Percentiles rank a stretch among this genome's conserved stretches.
Conservation (phyloP, 306 rosid species). For the Sechiopsis laciniata region DNA sequence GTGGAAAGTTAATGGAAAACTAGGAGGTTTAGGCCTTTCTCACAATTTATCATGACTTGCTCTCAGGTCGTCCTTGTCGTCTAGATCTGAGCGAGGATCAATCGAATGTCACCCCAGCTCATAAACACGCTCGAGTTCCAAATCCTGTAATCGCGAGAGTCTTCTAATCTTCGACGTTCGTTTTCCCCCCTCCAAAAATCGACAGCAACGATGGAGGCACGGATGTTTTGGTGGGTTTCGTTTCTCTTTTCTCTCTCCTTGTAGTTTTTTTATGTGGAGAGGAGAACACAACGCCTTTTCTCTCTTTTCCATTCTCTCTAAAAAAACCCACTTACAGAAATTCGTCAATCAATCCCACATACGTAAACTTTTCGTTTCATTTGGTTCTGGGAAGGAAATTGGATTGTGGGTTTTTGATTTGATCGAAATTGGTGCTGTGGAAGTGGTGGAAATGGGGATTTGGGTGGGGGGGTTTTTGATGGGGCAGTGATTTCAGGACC, state of each 20-base stretch:
- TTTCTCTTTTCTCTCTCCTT: conserved; percentile 46
- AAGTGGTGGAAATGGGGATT: conserved; percentile 34
- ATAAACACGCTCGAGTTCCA: too few relatives aligned
- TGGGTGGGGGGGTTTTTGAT: conserved; percentile 23
- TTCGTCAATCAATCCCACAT: background rate
- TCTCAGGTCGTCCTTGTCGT: too few relatives aligned
- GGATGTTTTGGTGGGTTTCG: conserved; percentile 62
- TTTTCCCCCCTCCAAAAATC: conserved; percentile 27
- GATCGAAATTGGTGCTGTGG: conserved; percentile 18
- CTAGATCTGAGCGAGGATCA: too few relatives aligned
- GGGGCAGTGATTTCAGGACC: conserved; percentile 32
- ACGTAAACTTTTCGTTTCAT: background rate
- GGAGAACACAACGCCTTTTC: conserved; percentile 52
- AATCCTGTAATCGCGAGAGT: background rate
- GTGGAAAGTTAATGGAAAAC: too few relatives aligned
- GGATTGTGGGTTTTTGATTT: background rate
- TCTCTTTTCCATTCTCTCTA: conserved; percentile 4
- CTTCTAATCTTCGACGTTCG: conserved; percentile 20
- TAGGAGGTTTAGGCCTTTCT: too few relatives aligned
- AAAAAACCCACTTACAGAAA: background rate
- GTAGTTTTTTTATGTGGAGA: conserved; percentile 63
- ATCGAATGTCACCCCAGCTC: too few relatives aligned
- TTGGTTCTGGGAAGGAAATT: background rate
- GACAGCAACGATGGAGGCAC: conserved; percentile 34
- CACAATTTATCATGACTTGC: too few relatives aligned